These are phyloP conservation scores for Lactifluus hygrophoroides DNA, from an alignment of 768 basidiomycete genomes.

Conservation along the genomic window DNA sequence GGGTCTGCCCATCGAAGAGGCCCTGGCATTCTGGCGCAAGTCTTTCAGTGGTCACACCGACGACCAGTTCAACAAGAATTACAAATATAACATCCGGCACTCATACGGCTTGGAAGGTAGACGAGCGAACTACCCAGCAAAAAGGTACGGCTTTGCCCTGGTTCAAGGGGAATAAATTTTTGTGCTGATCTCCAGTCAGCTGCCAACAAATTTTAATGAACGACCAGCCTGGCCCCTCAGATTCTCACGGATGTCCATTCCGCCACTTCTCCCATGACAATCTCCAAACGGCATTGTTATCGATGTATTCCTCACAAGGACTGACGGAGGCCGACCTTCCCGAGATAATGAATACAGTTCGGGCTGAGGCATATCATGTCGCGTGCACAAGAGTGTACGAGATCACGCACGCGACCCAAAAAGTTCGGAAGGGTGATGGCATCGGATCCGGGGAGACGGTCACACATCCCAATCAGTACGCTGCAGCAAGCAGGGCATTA, in stretches of 20 bases:
- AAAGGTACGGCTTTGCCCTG: constrained; percentile 48
- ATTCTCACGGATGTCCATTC: constrained; percentile 88
- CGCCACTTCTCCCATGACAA: constrained; percentile 81
- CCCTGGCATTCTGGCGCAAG: constrained; percentile 86
- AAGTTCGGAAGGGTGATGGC: constrained; percentile 86
- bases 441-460: constrained; percentile 79
- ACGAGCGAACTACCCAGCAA: constrained; percentile 89
- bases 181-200: constrained; percentile 34
- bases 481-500: constrained; percentile 63
- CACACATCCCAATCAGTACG: constrained; percentile 90
- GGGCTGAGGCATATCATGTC: constrained; percentile 79
- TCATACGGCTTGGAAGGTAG: constrained; percentile 91
- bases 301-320: constrained; percentile 56
- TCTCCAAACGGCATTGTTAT: constrained; percentile 65
- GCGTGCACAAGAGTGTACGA: constrained; percentile 98
- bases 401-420: constrained; percentile 65
- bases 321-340: constrained; percentile 61
- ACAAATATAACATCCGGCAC: constrained; percentile 96
- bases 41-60: constrained; percentile 76
- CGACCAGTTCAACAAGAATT: constrained; percentile 96
- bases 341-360: constrained; percentile 77
- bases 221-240: constrained; percentile 56
- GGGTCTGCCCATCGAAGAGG: constrained; percentile 91
- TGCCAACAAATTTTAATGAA: constrained; percentile 80
- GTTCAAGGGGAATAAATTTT: not conserved